Evolutionary conservation across 164 flowering plant genomes (phyloP), one percentile per base, ranked within the genome.

Genomic region (Taxillus chinensis): DNA sequence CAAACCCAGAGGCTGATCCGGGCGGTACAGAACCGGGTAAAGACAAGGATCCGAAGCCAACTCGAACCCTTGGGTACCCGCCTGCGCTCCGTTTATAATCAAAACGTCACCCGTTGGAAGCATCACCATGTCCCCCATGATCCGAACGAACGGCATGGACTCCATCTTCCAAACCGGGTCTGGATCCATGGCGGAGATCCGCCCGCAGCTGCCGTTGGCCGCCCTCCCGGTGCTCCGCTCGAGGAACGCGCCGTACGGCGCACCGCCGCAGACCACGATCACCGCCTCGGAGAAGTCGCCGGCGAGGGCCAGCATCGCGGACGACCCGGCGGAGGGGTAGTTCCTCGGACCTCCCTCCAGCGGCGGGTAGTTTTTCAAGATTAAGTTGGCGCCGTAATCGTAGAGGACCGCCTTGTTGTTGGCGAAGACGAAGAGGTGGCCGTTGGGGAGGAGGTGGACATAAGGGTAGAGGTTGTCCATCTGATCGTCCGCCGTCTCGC

Each of bases 71-170:
- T 85, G 92, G 2, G 85, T 70, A 0, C 97, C 98, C 11, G 81
- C 73, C 63, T 82, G 79, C 5, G 98, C 98, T 2, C 98, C 98
- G 57, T 93, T 93, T 27, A 93, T 79, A 55, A 93, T 80, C 62
- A 93, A 45, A 2, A 74, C 83, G 0, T 88, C 88, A 0, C 95
- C 97, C 5, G 85, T 85, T 0, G 98, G 98, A 0, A 90, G 73
- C 78, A 90, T 79, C 1, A 93, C 90, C 98, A 93, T 90, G 49
- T 93, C 98, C 0, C 96, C 92, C 98, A 93, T 93, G 65, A 86
- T 75, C 75, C 97, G 72, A 15, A 74, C 86, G 54, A 82, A 82
- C 4, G 97, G 85, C 98, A 90, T 93, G 45, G 79, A 82, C 73
- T 90, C 96, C 88, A 82, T 71, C 55, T 81, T 78, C 97, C 97